Evolutionary conservation across 164 flowering plant species (phyloP).

Genomic region (Paratinospora sagittata): DNA sequence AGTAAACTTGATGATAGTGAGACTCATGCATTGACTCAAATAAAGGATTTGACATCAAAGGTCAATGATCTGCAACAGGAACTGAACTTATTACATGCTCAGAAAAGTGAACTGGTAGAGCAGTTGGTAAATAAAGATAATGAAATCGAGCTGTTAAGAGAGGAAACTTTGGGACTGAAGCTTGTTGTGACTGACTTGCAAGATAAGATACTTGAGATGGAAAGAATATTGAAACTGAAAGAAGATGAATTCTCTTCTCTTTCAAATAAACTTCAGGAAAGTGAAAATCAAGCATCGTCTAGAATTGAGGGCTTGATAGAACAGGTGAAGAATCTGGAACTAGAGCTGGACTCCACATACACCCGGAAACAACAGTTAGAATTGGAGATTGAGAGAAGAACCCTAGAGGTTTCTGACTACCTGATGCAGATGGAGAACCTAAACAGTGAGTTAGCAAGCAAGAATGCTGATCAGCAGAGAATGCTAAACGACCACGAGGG

Average conservation of each 20-base stretch:
- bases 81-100: conserved; percentile 22
- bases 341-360: conserved; percentile 24
- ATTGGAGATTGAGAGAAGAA: conserved; percentile 28
- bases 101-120: conserved; percentile 31
- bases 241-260: conserved; percentile 36
- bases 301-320: conserved; percentile 5
- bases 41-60: conserved; percentile 25
- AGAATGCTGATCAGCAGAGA: conserved; percentile 28
- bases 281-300: conserved; percentile 31
- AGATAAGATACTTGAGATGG: neutral
- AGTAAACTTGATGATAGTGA: conserved; percentile 32
- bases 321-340: conserved; percentile 9
- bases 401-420: conserved; percentile 30
- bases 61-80: conserved; percentile 31
- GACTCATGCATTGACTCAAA: conserved; percentile 24
- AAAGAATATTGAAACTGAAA: conserved; percentile 18
- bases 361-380: conserved; percentile 31
- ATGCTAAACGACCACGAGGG: conserved; percentile 31
- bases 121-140: conserved; percentile 22
- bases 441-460: conserved; percentile 39
- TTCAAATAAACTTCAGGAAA: conserved; percentile 29
- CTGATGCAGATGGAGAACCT: conserved; percentile 33
- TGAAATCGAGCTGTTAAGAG: conserved; percentile 28
- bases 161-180: conserved; percentile 7
- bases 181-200: neutral